phyloP scores from a whole-genome alignment of 495 filamentous ascomycete genomes.

The Xylaria flabelliformis region DNA sequence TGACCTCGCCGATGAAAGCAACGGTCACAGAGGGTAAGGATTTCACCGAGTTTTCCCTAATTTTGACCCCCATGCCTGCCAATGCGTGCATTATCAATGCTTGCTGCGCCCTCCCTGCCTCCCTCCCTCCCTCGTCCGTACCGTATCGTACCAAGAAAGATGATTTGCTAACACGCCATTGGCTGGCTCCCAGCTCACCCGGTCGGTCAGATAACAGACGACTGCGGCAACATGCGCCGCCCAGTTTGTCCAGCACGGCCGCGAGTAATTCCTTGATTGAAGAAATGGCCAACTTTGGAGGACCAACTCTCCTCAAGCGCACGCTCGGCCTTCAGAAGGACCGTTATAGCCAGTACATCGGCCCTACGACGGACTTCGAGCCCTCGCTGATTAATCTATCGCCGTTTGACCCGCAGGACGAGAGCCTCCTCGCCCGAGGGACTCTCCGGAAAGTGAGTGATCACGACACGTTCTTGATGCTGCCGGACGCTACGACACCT shows the following conservation, averaged over 20 bases:
- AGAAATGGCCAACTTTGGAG: constrained; percentile 67
- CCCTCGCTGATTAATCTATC: constrained; percentile 74
- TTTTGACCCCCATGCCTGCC: constrained; percentile 35
- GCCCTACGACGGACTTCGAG: constrained; percentile 75
- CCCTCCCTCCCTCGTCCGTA: neutral
- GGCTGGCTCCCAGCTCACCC: constrained; percentile 54
- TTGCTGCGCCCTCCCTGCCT: constrained; percentile 32
- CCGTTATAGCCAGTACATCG: constrained; percentile 69
- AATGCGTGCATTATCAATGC: constrained; percentile 37
- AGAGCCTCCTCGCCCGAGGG: constrained; percentile 69
- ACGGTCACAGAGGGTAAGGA: constrained; percentile 64
- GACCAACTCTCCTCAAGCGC: constrained; percentile 64
- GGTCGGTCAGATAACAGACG: constrained; percentile 61
- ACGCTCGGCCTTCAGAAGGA: constrained; percentile 69
- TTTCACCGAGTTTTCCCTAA: constrained; percentile 39
- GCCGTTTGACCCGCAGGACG: constrained; percentile 72
- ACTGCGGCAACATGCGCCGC: constrained; percentile 56
- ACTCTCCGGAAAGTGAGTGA: constrained; percentile 81
- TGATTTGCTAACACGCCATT: constrained; percentile 52
- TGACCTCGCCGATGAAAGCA: constrained; percentile 62
- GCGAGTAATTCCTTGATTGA: constrained; percentile 62
- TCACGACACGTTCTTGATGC: constrained; percentile 83
- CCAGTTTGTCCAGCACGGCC: constrained; percentile 60
- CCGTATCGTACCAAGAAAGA: constrained; percentile 28
- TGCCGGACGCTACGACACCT: constrained; percentile 68